Conservation (phyloP, 108 stramenopile species). For the Epithemia pelagica region DNA sequence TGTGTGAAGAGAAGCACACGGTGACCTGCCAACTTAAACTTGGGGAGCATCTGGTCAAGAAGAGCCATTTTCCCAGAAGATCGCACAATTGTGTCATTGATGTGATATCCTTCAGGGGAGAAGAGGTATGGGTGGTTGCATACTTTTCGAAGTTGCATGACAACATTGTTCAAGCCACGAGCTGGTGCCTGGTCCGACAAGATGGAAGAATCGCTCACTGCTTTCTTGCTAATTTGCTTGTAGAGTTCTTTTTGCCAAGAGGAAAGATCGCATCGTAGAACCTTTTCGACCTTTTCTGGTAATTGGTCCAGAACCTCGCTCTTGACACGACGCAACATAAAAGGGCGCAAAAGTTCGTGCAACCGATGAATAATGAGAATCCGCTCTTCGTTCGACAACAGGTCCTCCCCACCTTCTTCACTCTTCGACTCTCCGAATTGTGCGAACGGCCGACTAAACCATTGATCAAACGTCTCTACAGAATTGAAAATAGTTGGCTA, state of each 20-base stretch:
- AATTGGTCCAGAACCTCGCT: conserved; percentile 76
- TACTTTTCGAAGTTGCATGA: conserved; percentile 91
- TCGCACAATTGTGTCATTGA: conserved; percentile 72
- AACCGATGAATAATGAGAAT: conserved; percentile 89
- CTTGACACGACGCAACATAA: conserved; percentile 91
- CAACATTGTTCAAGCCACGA: conserved; percentile 81
- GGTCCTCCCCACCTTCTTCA: conserved; percentile 43
- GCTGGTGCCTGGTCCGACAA: conserved; percentile 18
- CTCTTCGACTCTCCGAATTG: conserved; percentile 49
- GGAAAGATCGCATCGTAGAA: conserved; percentile 77
- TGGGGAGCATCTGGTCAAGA: conserved; percentile 89
- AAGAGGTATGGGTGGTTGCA: conserved; percentile 90
- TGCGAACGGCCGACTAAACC: conserved; percentile 89
- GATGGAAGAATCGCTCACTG: conserved; percentile 47
- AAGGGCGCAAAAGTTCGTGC: conserved; percentile 86
- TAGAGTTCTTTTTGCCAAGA: conserved; percentile 85
- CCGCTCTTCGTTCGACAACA: conserved; percentile 77
- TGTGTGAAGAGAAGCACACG: conserved; percentile 94
- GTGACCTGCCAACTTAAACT: conserved; percentile 85
- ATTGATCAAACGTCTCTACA: conserved; percentile 74
- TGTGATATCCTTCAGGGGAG: conserved; percentile 69
- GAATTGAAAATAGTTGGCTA: conserved; percentile 52
- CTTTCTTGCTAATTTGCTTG: conserved; percentile 71
- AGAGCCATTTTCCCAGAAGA: conserved; percentile 88
- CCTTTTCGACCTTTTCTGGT: conserved; percentile 88